A percentile compares a stretch with the other conserved stretches of the same genome.
Conservation (phyloP, 78 protist species). For the Capsaspora owczarzaki region DNA sequence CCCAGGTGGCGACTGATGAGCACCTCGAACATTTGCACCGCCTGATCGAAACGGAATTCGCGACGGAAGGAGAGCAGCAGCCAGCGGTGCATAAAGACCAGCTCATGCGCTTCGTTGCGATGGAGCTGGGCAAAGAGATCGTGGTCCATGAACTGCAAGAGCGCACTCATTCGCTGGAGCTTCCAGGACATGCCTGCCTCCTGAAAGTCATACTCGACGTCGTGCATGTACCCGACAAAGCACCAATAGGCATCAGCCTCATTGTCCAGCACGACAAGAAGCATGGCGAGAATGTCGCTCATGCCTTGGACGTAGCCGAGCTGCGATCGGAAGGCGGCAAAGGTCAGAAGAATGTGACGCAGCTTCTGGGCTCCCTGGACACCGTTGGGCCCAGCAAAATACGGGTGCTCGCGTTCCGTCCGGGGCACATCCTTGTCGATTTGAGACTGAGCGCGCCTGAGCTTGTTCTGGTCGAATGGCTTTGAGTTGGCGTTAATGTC, state of each 20-base stretch:
- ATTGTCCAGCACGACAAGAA: background rate
- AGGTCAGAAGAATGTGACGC: background rate
- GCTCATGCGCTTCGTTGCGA: background rate
- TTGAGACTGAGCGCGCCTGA: background rate
- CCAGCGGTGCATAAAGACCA: constrained; percentile 1
- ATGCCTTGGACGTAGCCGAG: constrained; percentile 18
- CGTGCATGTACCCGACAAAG: background rate
- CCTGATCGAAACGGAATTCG: background rate
- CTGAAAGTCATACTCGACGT: background rate
- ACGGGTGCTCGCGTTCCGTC: background rate
- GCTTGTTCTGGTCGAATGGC: background rate
- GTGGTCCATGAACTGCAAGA: background rate
- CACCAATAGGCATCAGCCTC: constrained; percentile 8
- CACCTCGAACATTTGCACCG: background rate
- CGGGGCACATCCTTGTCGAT: constrained; percentile 2
- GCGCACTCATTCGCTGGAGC: background rate
- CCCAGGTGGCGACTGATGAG: background rate
- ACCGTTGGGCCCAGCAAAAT: background rate
- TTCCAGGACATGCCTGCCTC: background rate
- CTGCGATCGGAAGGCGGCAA: background rate
- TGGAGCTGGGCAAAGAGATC: background rate
- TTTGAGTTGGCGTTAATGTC: background rate
- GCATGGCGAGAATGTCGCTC: background rate
- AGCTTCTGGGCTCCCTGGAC: background rate
- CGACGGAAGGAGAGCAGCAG: constrained; percentile 3